Percentiles rank a stretch among this genome's conserved stretches.
These are phyloP conservation scores for Phytophthora pseudosyringae DNA, from an alignment of 352 stramenopile genomes.

Conservation along the genomic window DNA sequence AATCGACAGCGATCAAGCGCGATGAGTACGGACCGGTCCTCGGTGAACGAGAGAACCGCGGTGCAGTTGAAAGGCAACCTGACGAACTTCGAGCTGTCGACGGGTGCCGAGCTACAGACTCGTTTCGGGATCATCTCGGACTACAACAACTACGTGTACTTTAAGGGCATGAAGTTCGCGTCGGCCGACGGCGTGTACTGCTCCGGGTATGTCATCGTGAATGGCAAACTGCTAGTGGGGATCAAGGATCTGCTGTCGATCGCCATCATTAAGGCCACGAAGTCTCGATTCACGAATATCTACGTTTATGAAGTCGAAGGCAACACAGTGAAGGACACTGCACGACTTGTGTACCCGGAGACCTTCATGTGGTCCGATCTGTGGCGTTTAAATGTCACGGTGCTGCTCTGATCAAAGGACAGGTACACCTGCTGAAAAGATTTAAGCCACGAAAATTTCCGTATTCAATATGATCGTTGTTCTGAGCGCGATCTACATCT, in stretches of 20 bases:
- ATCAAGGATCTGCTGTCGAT: constrained; percentile 37
- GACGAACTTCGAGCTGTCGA: constrained; percentile 45
- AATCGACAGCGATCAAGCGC: constrained; percentile 11
- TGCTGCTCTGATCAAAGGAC: constrained; percentile 41
- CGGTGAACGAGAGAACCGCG: constrained; percentile 21
- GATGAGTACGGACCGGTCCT: constrained; percentile 18
- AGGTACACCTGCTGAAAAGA: too few species aligned
- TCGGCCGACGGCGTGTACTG: constrained; percentile 47
- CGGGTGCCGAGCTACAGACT: constrained; percentile 33
- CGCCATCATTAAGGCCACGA: constrained; percentile 37
- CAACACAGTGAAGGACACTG: constrained; percentile 42
- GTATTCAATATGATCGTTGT: too few species aligned
- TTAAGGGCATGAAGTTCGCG: constrained; percentile 53
- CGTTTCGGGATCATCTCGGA: constrained; percentile 46
- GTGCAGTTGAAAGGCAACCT: constrained; percentile 23
- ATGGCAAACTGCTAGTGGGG: constrained; percentile 41
- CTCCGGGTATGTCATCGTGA: constrained; percentile 50
- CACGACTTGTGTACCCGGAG: constrained; percentile 22
- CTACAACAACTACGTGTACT: constrained; percentile 48
- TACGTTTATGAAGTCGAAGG: constrained; percentile 52
- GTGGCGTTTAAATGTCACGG: constrained; percentile 27
- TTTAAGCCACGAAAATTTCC: too few species aligned
- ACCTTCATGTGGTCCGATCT: constrained; percentile 33
- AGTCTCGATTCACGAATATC: constrained; percentile 31
- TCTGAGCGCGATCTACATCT: too few species aligned